Base-by-base conservation (phyloP, 2,329 filamentous ascomycete species). In the Myriangium duriaei region DNA sequence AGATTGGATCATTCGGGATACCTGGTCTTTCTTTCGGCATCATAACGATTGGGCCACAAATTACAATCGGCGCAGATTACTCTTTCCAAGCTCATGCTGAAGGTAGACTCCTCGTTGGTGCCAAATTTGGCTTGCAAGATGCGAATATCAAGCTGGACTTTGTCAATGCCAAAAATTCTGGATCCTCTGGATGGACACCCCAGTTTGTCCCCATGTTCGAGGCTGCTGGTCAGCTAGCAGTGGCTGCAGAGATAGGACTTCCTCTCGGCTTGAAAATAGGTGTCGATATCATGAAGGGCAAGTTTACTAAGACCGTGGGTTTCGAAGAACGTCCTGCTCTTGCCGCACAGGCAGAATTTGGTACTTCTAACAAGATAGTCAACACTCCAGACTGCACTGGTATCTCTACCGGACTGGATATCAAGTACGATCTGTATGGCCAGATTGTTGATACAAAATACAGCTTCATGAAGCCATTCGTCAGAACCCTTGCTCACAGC, bases 361-460 rank as follows among this genome's bases (percentile, higher is more conserved):
- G n/a, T n/a, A 21, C 18, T 11, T 36, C 36, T 10, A 18, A 30
- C 3, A 29, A 30, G 51, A 12, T 38, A 11, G 43, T 46, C 21
- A 49, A 51, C 21, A 37, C 45, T 15, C 41, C 56, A 11, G 43
- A 40, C 4, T 42, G 57, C 30, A 52, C 57, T 2, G 57, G 57
- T 13, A 43, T 60, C 24, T 49, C 56, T 18, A 56, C 55, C 4
- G 33, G 47, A 28, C 35, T 51, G 7, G 42, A 14, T 9, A 45
- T 47, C 26, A 45, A 42, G 11, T 39, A 42, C 16, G 28, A 53
- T 5, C 34, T 57, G 17, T 45, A 49, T 7, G 51, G 49, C 3
- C 41, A 42, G 1, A 49, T 51, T 6, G 39, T 45, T 11, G 54
- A 54, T 11, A 33, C 14, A 13, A 38, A 33, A 29, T 29, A 17